Conservation (phyloP, 345 rosid species). For the Adansonia digitata region DNA sequence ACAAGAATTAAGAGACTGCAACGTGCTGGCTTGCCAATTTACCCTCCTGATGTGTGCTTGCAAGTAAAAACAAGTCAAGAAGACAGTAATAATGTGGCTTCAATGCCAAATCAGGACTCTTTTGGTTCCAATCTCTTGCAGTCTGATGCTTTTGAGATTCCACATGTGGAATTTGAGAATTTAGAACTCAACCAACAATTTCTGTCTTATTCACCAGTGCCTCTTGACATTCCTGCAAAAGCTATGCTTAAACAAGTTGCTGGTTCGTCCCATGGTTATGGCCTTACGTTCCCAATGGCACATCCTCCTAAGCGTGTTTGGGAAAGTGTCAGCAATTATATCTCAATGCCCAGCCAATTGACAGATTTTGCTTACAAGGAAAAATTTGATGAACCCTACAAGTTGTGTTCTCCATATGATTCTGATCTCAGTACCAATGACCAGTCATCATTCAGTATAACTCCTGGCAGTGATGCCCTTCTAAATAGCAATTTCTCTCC, state of each 20-base stretch:
- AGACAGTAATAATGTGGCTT: conserved; percentile 20
- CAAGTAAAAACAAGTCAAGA: conserved; percentile 36
- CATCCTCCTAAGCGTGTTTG: conserved; percentile 36
- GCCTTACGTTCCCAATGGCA: conserved; percentile 25
- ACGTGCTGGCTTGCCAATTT: conserved; percentile 62
- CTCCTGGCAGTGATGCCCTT: conserved; percentile 32
- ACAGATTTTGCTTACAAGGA: conserved; percentile 19
- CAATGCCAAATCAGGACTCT: conserved; percentile 25
- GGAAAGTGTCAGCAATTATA: conserved; percentile 22
- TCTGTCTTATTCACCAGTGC: conserved; percentile 26
- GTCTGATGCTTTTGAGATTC: conserved; percentile 38
- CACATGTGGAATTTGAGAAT: conserved; percentile 38
- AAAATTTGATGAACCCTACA: conserved; percentile 17
- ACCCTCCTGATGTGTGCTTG: conserved; percentile 49
- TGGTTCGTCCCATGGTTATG: conserved; percentile 22
- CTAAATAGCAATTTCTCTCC: conserved; percentile 42
- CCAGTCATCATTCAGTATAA: conserved; percentile 23
- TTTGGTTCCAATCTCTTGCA: conserved; percentile 32
- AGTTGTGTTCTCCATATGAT: conserved; percentile 16
- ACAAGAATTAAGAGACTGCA: conserved; percentile 58
- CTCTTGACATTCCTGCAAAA: conserved; percentile 29
- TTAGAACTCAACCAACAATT: conserved; percentile 31
- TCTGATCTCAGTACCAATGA: conserved; percentile 18
- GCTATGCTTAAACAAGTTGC: conserved; percentile 24
- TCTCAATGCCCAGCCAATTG: conserved; percentile 25